Evolutionary conservation across 2,329 filamentous ascomycete genomes (phyloP), one percentile per base, ranked within the genome.

Genomic region (Pseudogymnoascus sp.): DNA sequence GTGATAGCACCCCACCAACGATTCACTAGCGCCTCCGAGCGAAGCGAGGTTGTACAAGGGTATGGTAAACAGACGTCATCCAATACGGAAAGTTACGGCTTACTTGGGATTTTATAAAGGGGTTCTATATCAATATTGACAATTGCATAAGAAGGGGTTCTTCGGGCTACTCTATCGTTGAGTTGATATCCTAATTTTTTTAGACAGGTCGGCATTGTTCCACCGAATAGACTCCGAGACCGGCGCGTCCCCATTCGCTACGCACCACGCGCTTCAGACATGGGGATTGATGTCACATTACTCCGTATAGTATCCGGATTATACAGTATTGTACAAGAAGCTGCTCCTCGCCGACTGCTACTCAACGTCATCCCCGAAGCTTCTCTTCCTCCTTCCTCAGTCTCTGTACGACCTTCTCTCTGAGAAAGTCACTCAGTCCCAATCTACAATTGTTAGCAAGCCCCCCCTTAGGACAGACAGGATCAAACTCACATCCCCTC

Each of bases 401-500:
- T 57, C 78, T 78, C 69, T 83, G 79, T 13, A 85, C 71, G 61
- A 87, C 72, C 70, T 83, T 87, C 31, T 73, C 79, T 64, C 79
- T 76, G 61, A 87, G 69, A 70, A 81, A 87, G 21, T 82, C 79
- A 62, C 81, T 83, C 45, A 85, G 70, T 2, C 82, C 81, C 36
- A 85, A 75, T 62, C 82, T 84, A 64, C 11, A 64, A n/a, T 45
- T 70, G 73, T 72, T 43, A 71, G 67, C 62, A 69, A 16, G 62
- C 21, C 19, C 10, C 25, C 21, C 41, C 19, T n/a, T n/a, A 62
- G 14, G 25, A 64, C 6, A 19, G 28, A n/a, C 63, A 63, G 45
- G 51, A 62, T 2, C 25, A 41, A 60, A 83, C 85, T 83, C 73
- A 88, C 85, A 89, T 85, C 72, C 86, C 86, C 74, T 88, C 81